Conservation (phyloP, 2,329 filamentous ascomycete species). For the Berkeleyomyces rouxiae region DNA sequence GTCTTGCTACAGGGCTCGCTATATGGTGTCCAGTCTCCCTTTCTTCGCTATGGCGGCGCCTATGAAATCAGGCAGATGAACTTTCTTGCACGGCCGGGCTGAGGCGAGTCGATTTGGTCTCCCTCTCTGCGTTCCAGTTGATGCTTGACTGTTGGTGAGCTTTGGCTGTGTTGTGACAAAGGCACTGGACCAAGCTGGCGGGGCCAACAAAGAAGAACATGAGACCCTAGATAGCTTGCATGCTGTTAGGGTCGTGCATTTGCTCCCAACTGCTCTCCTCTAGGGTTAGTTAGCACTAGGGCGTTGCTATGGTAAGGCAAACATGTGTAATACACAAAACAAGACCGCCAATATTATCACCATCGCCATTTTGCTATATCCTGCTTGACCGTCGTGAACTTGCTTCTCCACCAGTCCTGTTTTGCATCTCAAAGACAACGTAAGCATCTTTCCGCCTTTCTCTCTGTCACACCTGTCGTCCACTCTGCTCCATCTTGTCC, state of each 20-base stretch:
- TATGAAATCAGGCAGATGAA: background rate
- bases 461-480: background rate
- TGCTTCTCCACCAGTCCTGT: background rate
- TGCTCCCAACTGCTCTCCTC: background rate
- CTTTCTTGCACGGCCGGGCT: background rate
- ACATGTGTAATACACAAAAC: background rate
- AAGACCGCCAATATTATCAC: background rate
- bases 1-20: no score
- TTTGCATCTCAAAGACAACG: no score
- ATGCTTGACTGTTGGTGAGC: no score
- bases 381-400: background rate
- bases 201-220: background rate
- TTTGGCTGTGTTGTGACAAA: background rate
- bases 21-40: background rate
- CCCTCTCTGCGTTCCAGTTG: background rate
- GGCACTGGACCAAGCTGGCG: background rate
- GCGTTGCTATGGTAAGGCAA: constrained; percentile 7
- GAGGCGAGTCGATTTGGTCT: background rate
- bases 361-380: background rate
- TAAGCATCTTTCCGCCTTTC: no score
- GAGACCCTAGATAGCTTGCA: background rate
- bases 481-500: background rate
- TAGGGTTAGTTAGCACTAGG: background rate
- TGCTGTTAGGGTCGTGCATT: background rate
- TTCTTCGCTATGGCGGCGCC: background rate